phyloP scores from a whole-genome alignment of 768 basidiomycete genomes.

The Chalciporus piperatus region DNA sequence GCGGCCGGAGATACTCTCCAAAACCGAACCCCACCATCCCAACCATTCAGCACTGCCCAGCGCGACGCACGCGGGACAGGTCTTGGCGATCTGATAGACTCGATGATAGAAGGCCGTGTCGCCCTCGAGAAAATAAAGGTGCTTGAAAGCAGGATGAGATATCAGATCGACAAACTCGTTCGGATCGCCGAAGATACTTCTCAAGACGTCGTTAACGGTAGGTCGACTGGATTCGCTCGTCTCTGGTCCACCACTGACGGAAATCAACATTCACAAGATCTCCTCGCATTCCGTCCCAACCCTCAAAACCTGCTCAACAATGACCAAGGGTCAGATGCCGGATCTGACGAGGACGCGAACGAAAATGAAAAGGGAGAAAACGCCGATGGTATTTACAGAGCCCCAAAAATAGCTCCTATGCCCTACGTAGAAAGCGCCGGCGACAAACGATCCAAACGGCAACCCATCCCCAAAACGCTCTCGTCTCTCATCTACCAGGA shows the following conservation, averaged over 20 bases:
- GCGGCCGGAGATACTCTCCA: slow-evolving; percentile 62
- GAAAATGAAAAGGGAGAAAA: slow-evolving; percentile 16
- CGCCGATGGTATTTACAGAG: slow-evolving; percentile 58
- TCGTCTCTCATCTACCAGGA: slow-evolving; percentile 50
- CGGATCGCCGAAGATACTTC: too few species aligned
- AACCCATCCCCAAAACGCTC: slow-evolving; percentile 67
- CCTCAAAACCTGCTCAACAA: slow-evolving; percentile 64
- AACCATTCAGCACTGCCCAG: slow-evolving; percentile 51
- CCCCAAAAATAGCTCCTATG: slow-evolving; percentile 91
- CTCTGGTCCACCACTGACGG: background rate
- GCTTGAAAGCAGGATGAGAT: too few species aligned
- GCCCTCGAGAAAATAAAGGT: too few species aligned
- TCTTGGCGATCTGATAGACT: slow-evolving; percentile 76
- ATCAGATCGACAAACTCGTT: too few species aligned
- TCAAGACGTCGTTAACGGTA: too few species aligned
- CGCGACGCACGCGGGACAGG: slow-evolving; percentile 54
- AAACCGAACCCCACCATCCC: slow-evolving; percentile 45
- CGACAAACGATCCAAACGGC: slow-evolving; percentile 45
- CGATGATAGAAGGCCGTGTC: slow-evolving; percentile 73
- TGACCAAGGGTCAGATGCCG: slow-evolving; percentile 31
- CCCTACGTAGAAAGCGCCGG: slow-evolving; percentile 68
- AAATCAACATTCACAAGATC: slow-evolving; percentile 53
- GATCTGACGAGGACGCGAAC: slow-evolving; percentile 28
- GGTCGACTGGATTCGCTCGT: slow-evolving; percentile 10
- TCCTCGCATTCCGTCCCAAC: slow-evolving; percentile 89